Percentiles rank a stretch among this genome's conserved stretches.
These are phyloP conservation scores for Phytophthora vignae DNA, from an alignment of 352 stramenopile genomes.

Conservation along the genomic window DNA sequence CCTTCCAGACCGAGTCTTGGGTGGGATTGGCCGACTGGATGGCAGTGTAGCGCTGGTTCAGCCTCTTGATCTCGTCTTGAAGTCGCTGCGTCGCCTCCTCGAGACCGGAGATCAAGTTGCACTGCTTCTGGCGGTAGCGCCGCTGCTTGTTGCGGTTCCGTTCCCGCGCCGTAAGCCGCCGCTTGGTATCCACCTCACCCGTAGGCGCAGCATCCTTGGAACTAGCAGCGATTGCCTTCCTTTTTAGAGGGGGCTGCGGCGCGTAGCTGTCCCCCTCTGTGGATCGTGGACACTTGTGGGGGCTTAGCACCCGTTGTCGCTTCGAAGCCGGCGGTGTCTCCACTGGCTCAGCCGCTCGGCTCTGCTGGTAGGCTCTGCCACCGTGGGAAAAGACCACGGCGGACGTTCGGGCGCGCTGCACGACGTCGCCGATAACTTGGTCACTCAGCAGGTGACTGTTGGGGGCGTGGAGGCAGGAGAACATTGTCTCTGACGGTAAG, in stretches of 20 bases:
- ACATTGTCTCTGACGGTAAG: not conserved
- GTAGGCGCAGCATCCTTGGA: not conserved
- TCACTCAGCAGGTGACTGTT: not conserved
- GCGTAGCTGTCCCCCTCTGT: not conserved
- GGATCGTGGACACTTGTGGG: not conserved
- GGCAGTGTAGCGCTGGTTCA: not conserved
- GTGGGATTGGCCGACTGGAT: not conserved
- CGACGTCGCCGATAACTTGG: not conserved
- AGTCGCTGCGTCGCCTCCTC: not conserved
- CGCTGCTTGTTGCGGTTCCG: not conserved
- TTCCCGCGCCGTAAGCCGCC: not conserved
- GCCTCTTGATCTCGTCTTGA: not conserved
- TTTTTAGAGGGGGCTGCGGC: not conserved
- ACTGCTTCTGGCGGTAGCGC: not conserved
- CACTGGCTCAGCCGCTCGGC: not conserved
- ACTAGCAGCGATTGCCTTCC: not conserved
- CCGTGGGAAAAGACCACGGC: not conserved
- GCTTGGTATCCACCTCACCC: not conserved
- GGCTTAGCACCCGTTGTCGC: not conserved
- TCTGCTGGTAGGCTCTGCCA: not conserved
- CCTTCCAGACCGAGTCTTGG: not conserved
- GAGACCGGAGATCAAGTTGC: not conserved
- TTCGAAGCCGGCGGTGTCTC: not conserved
- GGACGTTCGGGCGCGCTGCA: not conserved
- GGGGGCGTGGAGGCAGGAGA: not conserved